phyloP scores from a whole-genome alignment of 495 filamentous ascomycete genomes.

The Astrothelium subdiscretum region DNA sequence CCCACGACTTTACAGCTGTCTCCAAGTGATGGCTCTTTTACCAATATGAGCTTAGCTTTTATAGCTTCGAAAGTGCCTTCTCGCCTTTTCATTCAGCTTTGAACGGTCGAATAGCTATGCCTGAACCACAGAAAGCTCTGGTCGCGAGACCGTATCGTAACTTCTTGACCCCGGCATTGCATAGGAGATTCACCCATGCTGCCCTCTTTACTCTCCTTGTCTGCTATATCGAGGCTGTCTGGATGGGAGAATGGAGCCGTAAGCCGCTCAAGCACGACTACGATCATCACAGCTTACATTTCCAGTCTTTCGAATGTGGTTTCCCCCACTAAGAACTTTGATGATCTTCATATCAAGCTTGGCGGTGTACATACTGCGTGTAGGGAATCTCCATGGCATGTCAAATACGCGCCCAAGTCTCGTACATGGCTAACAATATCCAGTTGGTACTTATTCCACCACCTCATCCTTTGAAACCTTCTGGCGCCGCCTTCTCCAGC shows the following conservation, averaged over 20 bases:
- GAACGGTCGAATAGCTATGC: constrained; percentile 26
- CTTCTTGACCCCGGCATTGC: constrained; percentile 79
- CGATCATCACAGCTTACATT: not conserved
- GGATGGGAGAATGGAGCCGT: constrained; percentile 56
- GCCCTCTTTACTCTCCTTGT: constrained; percentile 51
- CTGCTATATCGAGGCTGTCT: constrained; percentile 63
- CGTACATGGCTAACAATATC: constrained; percentile 1
- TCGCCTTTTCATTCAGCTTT: not conserved
- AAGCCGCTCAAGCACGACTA: not conserved
- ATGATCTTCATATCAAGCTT: constrained; percentile 57
- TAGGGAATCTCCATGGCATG: constrained; percentile 67
- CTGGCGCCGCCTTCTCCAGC: constrained; percentile 29
- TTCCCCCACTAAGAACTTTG: constrained; percentile 62
- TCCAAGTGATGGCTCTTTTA: not conserved
- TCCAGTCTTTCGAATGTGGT: constrained; percentile 37
- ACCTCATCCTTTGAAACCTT: constrained; percentile 55
- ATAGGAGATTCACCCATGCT: constrained; percentile 72
- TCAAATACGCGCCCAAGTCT: not conserved
- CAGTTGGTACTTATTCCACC: constrained; percentile 55
- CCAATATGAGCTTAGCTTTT: not conserved
- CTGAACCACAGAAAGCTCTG: constrained; percentile 27
- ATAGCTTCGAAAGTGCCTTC: not conserved
- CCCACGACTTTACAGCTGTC: not conserved
- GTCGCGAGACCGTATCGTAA: constrained; percentile 61
- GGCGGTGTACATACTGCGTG: constrained; percentile 68